Evolutionary conservation across 495 filamentous ascomycete species (phyloP).

Genomic region (Aspergillus affinis): DNA sequence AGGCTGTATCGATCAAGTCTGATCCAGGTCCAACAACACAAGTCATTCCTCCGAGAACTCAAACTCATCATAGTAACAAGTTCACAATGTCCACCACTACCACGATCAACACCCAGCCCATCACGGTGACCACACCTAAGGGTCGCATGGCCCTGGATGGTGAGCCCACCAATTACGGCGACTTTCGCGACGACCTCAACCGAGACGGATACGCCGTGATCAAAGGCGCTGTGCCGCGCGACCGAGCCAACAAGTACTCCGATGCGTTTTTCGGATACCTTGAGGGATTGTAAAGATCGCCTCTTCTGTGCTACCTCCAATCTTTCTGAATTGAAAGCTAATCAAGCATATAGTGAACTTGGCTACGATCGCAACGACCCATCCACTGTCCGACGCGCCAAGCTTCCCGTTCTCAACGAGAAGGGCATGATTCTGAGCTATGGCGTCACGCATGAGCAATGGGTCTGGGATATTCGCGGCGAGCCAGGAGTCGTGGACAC

Average conservation of each 20-base stretch:
- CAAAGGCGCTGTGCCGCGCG: constrained; percentile 44
- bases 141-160: constrained; percentile 31
- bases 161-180: constrained; percentile 23
- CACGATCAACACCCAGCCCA: constrained; percentile 20
- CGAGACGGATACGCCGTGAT: constrained; percentile 44
- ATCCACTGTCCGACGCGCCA: constrained; percentile 32
- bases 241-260: constrained; percentile 36
- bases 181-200: constrained; percentile 37
- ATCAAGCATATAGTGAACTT: constrained; percentile 25
- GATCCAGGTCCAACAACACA: neutral
- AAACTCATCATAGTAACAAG: neutral
- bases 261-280: constrained; percentile 37
- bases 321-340: neutral
- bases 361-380: constrained; percentile 40
- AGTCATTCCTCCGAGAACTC: neutral
- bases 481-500: constrained; percentile 42
- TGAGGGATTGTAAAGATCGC: constrained; percentile 31
- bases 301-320: neutral
- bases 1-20: neutral
- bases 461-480: constrained; percentile 40
- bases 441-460: constrained; percentile 42
- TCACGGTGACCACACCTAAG: neutral
- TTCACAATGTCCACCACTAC: constrained; percentile 11
- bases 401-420: constrained; percentile 42
- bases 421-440: constrained; percentile 44